Evolutionary conservation across 768 basidiomycete genomes (phyloP).

Genomic region (Tulasnella sp.): DNA sequence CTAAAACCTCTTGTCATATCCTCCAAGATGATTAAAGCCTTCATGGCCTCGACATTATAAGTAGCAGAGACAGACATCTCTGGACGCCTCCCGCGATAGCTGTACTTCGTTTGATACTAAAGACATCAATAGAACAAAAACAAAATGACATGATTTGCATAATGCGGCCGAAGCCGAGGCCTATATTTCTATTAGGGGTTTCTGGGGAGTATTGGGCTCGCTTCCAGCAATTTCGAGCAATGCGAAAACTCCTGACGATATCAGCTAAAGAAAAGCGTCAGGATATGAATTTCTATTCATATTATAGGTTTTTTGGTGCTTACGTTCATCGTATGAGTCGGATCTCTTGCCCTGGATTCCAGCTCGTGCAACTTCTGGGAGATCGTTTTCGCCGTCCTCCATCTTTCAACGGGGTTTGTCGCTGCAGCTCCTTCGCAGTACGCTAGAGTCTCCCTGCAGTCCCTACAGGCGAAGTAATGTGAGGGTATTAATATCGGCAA

Average conservation of each 20-base stretch:
- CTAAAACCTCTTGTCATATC: neutral
- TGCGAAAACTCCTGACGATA: constrained; percentile 19
- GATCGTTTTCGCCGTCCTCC: constrained; percentile 6
- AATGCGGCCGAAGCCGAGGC: neutral
- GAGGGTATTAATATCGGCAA: neutral
- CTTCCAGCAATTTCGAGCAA: constrained; percentile 3
- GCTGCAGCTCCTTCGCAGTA: neutral
- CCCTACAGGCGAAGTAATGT: neutral
- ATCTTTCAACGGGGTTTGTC: neutral
- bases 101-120: neutral
- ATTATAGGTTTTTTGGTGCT: neutral
- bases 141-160: neutral
- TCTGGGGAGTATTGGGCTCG: neutral
- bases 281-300: neutral
- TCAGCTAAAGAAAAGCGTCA: neutral
- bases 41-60: neutral
- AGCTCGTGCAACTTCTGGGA: constrained; percentile 15
- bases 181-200: constrained; percentile 12
- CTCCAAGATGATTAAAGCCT: neutral
- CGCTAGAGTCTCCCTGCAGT: neutral
- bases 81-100: neutral
- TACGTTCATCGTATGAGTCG: constrained; percentile 20
- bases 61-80: neutral
- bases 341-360: constrained; percentile 21
- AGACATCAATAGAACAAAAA: neutral